Percentiles rank a stretch among this genome's conserved stretches.
These are phyloP conservation scores for Cucurbitaria berberidis DNA, from an alignment of 2,329 filamentous ascomycete species.

Conservation along the genomic window DNA sequence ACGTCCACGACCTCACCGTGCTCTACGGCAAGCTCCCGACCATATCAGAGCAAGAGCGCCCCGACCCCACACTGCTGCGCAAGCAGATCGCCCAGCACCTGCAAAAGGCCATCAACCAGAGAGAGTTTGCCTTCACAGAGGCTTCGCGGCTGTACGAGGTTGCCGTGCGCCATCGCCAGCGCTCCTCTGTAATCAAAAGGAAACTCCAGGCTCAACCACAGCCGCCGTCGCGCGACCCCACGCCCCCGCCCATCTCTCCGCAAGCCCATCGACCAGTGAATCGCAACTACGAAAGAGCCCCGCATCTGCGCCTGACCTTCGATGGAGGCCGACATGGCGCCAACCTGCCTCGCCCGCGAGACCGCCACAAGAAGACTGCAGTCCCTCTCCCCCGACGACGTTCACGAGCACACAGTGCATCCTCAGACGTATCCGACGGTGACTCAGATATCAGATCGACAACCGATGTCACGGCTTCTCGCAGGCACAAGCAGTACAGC, in stretches of 20 bases:
- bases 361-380: slow-evolving; percentile 28
- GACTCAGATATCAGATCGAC: slow-evolving; percentile 26
- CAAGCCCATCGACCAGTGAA: slow-evolving; percentile 37
- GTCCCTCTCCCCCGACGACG: slow-evolving; percentile 21
- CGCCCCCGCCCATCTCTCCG: slow-evolving; percentile 55
- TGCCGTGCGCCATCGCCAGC: slow-evolving; percentile 62
- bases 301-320: slow-evolving; percentile 40
- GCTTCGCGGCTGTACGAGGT: slow-evolving; percentile 63
- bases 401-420: slow-evolving; percentile 16
- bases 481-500: slow-evolving; percentile 39
- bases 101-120: slow-evolving; percentile 60
- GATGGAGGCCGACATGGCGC: slow-evolving; percentile 30
- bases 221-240: slow-evolving; percentile 67
- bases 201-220: slow-evolving; percentile 68
- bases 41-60: slow-evolving; percentile 55
- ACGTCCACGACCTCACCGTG: slow-evolving; percentile 56
- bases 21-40: slow-evolving; percentile 59
- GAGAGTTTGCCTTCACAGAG: slow-evolving; percentile 64
- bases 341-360: slow-evolving; percentile 27
- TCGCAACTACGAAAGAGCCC: slow-evolving; percentile 29
- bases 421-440: slow-evolving; percentile 24
- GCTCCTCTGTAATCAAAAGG: slow-evolving; percentile 64
- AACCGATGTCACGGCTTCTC: slow-evolving; percentile 23
- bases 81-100: slow-evolving; percentile 63
- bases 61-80: slow-evolving; percentile 60